Base-by-base conservation (phyloP, 179 eudicot genomes). In the Heliamphora pulchella region DNA sequence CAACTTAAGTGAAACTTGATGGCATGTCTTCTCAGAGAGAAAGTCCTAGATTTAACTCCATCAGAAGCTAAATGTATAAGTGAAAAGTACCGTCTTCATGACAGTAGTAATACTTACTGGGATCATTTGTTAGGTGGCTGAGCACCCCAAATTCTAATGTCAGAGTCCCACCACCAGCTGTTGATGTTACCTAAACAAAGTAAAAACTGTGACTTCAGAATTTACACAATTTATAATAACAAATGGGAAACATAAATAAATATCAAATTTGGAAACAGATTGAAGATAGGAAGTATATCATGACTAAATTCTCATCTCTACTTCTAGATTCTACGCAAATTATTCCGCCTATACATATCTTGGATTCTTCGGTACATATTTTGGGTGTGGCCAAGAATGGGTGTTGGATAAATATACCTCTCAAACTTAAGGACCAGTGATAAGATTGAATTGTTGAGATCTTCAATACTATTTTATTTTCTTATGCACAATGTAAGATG, bases 131-230 rank as follows among this genome's bases (percentile, higher is more conserved):
- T 81, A 96, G 81, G 81, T 96, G 96, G 89, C 99, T 94, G 79
- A 96, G 90, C 74, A 94, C 88, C 73, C 99, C 99, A 86, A 96
- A 96, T 87, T 96, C 99, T 84, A 96, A 83, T 75, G 98, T 91
- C 87, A 96, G 83, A 77, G 99, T 96, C 83, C 99, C 99, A 84
- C 99, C 99, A 88, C 99, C 99, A 87, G 99, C 99, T 68, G 99
- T 96, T 71, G 99, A 96, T 74, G 99, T 96, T 82, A 96, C 89
- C 99, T 96, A 87, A 79, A 87, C 65, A 86, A 76, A 64, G 13
- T 4, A 72, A 85, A 62, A 76, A 59, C 22, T 13, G 14, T 39
- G 41, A 79, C 13, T 4, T 71, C 50, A 74, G 67, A 79, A 48
- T 44, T 54, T 53, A 6, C 0, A 75, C 17, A 75, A 18, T n/a